Base-by-base conservation (phyloP, 2,329 filamentous ascomycete species). In the Periglandula ipomoeae region DNA sequence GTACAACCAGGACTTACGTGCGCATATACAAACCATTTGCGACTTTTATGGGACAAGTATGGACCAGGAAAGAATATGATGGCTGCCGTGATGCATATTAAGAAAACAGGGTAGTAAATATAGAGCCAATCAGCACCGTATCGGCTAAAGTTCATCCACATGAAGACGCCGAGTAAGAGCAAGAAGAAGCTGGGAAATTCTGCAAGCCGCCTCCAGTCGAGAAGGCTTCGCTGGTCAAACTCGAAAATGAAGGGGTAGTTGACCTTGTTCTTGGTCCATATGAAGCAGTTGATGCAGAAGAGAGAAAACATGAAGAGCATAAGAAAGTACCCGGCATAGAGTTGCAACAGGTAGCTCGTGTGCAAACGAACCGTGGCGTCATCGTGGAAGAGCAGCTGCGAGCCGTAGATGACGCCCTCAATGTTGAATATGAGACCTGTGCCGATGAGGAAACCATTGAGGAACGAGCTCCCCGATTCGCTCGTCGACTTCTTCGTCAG, bases 221-320 rank as follows among this genome's bases (percentile, higher is more conserved):
- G 71, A 54, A 84, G 81, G 63, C 93, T 82, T 50, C 91, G 78
- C 47, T 84, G 83, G 70, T 97, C 90, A 61, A 95, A 93, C 68
- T 98, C 93, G 61, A 98, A 98, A 57, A 97, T 89, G 65, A 96
- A 96, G 47, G 85, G 80, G 64, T 97, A 97, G 63, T 98, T 98
- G 67, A 98, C 87, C 66, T 91, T 94, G 63, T 84, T 82, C 46
- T 72, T 72, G 5, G 82, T 81, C 89, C 91, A 98, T 15, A 95
- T 69, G 49, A 83, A 82, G 63, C 90, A 95, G 59, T 89, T 84
- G 32, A 95, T 60, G 59, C 86, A 89, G 61, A 97, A 97, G n/a
- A 94, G 70, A 9, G 85, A 70, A 59, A 94, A 84, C 19, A 97
- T 73, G 40, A 89, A 75, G 5, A 94, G 75, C 65, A 88, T 82